Evolutionary conservation across 148 eudicot genomes (phyloP), one percentile per base, ranked within the genome.

Genomic region (Pouteria glomerata): DNA sequence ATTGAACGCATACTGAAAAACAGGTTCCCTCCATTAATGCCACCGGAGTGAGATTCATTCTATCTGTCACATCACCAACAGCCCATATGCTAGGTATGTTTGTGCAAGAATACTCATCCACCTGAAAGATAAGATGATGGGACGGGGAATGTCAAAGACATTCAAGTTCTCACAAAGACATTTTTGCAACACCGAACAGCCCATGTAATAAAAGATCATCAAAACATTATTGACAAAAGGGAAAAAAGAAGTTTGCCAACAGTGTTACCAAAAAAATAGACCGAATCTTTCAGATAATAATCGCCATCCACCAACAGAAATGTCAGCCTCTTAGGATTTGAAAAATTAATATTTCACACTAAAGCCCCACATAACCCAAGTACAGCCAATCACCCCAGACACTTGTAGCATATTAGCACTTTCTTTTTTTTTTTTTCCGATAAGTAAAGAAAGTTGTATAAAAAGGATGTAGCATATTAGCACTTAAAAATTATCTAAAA

Each of bases 21-120:
- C 81, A 85, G 56, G 92, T 85, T 80, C 97, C 99, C 83, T 95
- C 99, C 97, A 91, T 89, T 63, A 95, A 85, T 57, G 99, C 99
- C 70, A 95, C 96, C 24, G 99, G 99, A 71, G 99, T 95, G 81
- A 95, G 95, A 84, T 91, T 95, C 90, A 95, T 84, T 68, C 99
- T 84, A 74, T 95, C 85, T 64, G 99, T 95, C 68, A 84, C 97
- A 78, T 95, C 99, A 61, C 99, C 99, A 62, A 95, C 77, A 24
- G 99, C 99, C 96, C 94, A 95, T 75, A 95, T 91, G 82, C 90
- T 91, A 33, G 99, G 96, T 63, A 95, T 62, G 67, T 67, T 91
- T 66, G 97, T 89, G 39, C 79, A 85, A 27, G 99, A 95, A 77
- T 77, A 88, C 66, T 87, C 97, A 45, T 95, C 87, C 68, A 95